Conservation (phyloP, 2,329 filamentous ascomycete species). For the Aspergillus sp. region DNA sequence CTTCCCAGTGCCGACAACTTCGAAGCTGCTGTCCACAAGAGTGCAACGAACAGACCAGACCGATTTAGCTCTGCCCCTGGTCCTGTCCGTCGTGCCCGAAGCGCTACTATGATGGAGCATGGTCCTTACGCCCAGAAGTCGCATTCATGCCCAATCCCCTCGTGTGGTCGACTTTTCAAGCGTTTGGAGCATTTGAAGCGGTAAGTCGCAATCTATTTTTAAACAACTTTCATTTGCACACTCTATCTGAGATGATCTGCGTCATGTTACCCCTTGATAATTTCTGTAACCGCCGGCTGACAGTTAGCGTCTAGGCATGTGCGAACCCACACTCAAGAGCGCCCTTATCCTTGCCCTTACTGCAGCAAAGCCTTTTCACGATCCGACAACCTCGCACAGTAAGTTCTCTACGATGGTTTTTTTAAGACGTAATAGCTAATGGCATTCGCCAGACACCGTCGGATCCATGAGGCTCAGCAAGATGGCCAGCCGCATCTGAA, state of each 20-base stretch:
- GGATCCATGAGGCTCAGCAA: constrained; percentile 74
- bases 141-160: constrained; percentile 98
- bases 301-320: constrained; percentile 72
- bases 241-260: constrained; percentile 11
- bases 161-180: constrained; percentile 96
- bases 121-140: constrained; percentile 96
- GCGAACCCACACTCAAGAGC: constrained; percentile 97
- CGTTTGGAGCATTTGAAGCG: constrained; percentile 97
- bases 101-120: constrained; percentile 93
- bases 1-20: constrained; percentile 60
- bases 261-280: constrained; percentile 34
- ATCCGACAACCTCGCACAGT: constrained; percentile 98
- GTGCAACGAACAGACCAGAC: constrained; percentile 55
- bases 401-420: constrained; percentile 37
- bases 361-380: constrained; percentile 99
- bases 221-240: constrained; percentile 1
- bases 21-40: constrained; percentile 51
- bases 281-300: constrained; percentile 50
- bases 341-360: constrained; percentile 93
- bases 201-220: constrained; percentile 54
- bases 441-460: constrained; percentile 52
- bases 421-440: constrained; percentile 28
- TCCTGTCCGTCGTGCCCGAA: constrained; percentile 82
- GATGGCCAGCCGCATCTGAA: constrained; percentile 46
- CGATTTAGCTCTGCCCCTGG: constrained; percentile 47